Conservation (phyloP, 2,329 filamentous ascomycete genomes). For the Teratosphaeria viscida region DNA sequence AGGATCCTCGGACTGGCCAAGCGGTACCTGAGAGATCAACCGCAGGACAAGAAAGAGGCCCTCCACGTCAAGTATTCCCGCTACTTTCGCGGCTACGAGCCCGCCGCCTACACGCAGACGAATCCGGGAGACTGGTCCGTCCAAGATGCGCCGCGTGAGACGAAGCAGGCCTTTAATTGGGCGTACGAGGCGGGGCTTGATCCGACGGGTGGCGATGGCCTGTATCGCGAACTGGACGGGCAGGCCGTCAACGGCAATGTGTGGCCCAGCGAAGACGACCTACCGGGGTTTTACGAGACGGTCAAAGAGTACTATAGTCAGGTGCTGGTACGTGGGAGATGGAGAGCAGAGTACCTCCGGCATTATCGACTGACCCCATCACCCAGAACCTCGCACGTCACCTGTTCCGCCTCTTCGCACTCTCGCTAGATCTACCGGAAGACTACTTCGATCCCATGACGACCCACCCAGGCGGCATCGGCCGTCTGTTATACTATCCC, state of each 20-base stretch:
- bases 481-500: conserved; percentile 30
- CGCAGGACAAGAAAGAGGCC: conserved; percentile 26
- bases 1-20: conserved; percentile 28
- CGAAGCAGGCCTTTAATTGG: conserved; percentile 35
- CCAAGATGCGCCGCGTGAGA: conserved; percentile 22
- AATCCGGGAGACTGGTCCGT: conserved; percentile 25
- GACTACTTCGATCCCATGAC: conserved; percentile 31
- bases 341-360: background rate
- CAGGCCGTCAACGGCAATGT: conserved; percentile 25
- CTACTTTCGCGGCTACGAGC: conserved; percentile 33
- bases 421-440: conserved; percentile 29
- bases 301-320: conserved; percentile 31
- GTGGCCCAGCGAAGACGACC: conserved; percentile 30
- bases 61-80: conserved; percentile 31
- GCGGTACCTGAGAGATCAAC: conserved; percentile 27
- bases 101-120: conserved; percentile 30
- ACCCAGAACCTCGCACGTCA: conserved; percentile 21
- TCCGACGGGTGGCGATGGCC: conserved; percentile 30
- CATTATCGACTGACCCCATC: background rate
- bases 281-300: conserved; percentile 29
- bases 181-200: conserved; percentile 33
- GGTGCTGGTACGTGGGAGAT: conserved; percentile 22
- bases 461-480: conserved; percentile 32
- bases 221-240: conserved; percentile 33
- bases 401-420: conserved; percentile 32